Conservation (phyloP, 2,329 filamentous ascomycete species). For the Byssochlamys sp. region DNA sequence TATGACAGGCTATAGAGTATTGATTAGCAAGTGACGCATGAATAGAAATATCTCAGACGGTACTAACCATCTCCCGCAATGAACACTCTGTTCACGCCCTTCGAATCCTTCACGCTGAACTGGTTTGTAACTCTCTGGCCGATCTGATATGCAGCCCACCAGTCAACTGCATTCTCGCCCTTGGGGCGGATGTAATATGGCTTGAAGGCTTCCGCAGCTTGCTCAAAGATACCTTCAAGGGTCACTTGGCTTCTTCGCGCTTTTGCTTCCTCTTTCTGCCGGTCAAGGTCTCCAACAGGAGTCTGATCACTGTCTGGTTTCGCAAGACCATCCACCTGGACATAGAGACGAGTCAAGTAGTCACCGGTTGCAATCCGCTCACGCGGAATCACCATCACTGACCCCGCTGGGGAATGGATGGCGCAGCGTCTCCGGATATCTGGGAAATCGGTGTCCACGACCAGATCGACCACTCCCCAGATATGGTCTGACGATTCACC, state of each 20-base stretch:
- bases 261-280: conserved; percentile 47
- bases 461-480: conserved; percentile 68
- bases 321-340: conserved; percentile 30
- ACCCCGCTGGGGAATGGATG: conserved; percentile 64
- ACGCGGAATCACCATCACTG: conserved; percentile 70
- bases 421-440: conserved; percentile 73
- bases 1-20: conserved; percentile 56
- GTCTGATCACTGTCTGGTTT: conserved; percentile 13
- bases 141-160: conserved; percentile 70
- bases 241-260: conserved; percentile 55
- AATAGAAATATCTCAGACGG: neutral
- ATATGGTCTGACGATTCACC: conserved; percentile 63
- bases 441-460: conserved; percentile 63
- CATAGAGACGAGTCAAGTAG: conserved; percentile 61
- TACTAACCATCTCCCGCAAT: conserved; percentile 54
- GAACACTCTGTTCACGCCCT: conserved; percentile 62
- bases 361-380: conserved; percentile 53
- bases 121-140: conserved; percentile 51
- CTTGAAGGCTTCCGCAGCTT: conserved; percentile 55
- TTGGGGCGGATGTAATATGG: conserved; percentile 58
- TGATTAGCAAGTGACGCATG: neutral
- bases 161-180: conserved; percentile 51
- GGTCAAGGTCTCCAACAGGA: neutral
- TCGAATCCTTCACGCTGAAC: conserved; percentile 50
- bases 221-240: conserved; percentile 53